Evolutionary conservation across 2,329 filamentous ascomycete species (phyloP), one percentile per base, ranked within the genome.

Genomic region (Grosmannia serpens): DNA sequence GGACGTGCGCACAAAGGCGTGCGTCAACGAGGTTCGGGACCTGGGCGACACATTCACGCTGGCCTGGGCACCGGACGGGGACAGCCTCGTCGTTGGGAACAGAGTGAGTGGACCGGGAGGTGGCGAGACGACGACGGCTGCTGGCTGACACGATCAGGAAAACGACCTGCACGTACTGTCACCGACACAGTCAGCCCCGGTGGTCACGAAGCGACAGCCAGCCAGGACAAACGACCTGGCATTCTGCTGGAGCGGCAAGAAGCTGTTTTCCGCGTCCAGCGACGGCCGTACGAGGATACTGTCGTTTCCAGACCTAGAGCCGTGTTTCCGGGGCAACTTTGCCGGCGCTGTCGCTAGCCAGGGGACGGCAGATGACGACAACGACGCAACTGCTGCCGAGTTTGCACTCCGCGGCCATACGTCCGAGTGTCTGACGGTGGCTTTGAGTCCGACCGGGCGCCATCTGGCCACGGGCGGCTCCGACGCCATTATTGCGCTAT

Each of bases 391-490:
- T 15, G 63, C 71, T 10, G 63, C 70, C 22, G 81, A 83, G 65
- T 85, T 88, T 66, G 78, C 76, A 47, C 76, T 92, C 41, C 83
- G 80, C 56, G 88, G 86, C 0, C 88, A 91, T 69, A 89, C 87
- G 3, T 87, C 85, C 4, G 82, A 86, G 5, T 89, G 86, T 65
- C 77, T 88, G 61, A 80, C 83, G 10, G 78, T 84, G 15, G 85
- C 85, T 62, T 73, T 91, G 65, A 87, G 88, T 62, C 87, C 88
- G 0, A 83, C 81, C 51, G 88, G 84, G 47, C 78, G 83, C 49
- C 87, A 85, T 67, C 75, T 92, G 51, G 88, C 88, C 0, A 87
- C 87, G 0, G 88, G 88, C 33, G 87, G 87, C 11, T 83, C 84
- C 11, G 88, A 92, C 66, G 87, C 86, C 1, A 80, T 89, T 55